A percentile compares a stretch with the other conserved stretches of the same genome.
Conservation (phyloP, 2,329 filamentous ascomycete species). For the Cytospora schulzeri region DNA sequence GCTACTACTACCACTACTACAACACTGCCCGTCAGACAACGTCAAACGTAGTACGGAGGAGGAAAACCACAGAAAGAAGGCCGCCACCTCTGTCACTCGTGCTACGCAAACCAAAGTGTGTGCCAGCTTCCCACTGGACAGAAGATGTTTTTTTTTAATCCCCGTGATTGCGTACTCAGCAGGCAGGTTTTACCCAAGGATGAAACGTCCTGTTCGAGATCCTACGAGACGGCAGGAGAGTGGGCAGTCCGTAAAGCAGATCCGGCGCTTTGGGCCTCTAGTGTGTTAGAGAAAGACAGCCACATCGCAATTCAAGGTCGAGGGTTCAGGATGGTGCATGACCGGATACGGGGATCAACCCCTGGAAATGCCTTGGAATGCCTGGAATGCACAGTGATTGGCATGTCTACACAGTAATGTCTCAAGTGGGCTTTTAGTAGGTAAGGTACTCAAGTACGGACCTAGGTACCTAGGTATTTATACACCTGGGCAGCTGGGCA, state of each 20-base stretch:
- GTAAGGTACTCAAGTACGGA: no score
- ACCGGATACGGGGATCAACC: no score
- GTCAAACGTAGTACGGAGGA: background rate
- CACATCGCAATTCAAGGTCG: background rate
- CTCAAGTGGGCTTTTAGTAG: no score
- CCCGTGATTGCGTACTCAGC: background rate
- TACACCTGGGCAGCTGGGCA: no score
- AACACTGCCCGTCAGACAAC: background rate
- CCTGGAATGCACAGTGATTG: background rate
- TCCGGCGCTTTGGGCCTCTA: background rate
- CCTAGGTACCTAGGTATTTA: no score
- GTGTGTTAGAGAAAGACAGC: background rate
- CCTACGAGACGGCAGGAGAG: background rate
- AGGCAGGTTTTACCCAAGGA: background rate
- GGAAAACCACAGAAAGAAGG: background rate
- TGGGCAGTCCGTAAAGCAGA: background rate
- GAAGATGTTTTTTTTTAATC: background rate
- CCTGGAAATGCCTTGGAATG: no score
- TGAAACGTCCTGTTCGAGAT: background rate
- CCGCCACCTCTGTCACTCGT: conserved; percentile 19
- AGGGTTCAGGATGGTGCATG: background rate
- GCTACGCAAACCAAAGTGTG: background rate
- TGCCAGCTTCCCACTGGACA: background rate
- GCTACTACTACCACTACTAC: no score
- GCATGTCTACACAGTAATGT: no score